Base-by-base conservation (phyloP, 1,284 basidiomycete species). In the Ceratobasidium sp. region DNA sequence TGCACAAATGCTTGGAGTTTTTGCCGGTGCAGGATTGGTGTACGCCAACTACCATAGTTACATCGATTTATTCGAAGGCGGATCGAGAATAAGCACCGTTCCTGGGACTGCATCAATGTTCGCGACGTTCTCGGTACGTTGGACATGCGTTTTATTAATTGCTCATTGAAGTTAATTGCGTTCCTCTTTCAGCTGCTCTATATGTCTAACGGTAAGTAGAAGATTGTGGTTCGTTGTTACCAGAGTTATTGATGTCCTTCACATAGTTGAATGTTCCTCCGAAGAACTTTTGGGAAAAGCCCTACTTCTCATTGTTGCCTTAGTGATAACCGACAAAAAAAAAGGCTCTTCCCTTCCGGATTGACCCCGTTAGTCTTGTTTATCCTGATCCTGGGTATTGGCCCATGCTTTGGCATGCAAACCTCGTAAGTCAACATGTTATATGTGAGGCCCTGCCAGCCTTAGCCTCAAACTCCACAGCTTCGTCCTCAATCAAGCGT, bases 1-100 rank as follows among this genome's bases (percentile, higher is more conserved):
- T 45, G 86, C 90, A 0, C 93, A 95, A 79, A 75, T 90, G 6
- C 79, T 93, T 26, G 93, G 93, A 41, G 92, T 83, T 1, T 79
- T 92, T 16, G 82, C 86, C 55, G 93, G 90, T 18, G 87, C 88
- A 16, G 85, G 87, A 0, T 78, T 92, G 28, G 82, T 91, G 21
- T 94, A 94, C 77, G 89, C 84, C 4, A 90, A 91, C 79, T 94
- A 93, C 78, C 86, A 87, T 76, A 87, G 91, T 78, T 89, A 89
- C 46, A 91, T 95, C 77, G 85, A 89, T 77, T 78, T 89, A 53
- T 85, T 86, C 74, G 91, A 93, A 79, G 91, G 90, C 30, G n/a
- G 87, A 2, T 73, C 79, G 1, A 80, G 81, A 18, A 46, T 88
- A 23, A 87, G 92, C 18, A 92, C 90, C 6, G 84, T 91, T n/a